A percentile compares a stretch with the other conserved stretches of the same genome.
Evolutionary conservation across 768 basidiomycete species (phyloP).

Genomic region (Suillus weaverae): DNA sequence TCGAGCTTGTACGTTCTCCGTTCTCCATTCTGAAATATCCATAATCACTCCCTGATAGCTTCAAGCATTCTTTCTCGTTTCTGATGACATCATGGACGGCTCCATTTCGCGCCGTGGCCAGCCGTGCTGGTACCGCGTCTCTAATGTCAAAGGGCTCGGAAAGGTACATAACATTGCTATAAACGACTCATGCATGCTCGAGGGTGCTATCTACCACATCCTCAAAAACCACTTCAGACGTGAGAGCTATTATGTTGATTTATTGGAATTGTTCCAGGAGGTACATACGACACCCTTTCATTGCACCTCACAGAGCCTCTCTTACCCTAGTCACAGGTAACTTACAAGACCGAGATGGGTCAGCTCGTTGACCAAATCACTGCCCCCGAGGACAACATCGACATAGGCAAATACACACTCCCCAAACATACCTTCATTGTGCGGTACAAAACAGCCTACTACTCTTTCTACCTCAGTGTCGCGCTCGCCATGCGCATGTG

Average conservation of each 20-base stretch:
- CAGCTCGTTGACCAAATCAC: constrained; percentile 96
- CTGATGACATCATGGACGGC: constrained; percentile 98
- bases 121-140: constrained; percentile 88
- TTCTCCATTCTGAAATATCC: neutral
- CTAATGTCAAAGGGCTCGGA: constrained; percentile 39
- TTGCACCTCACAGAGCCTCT: neutral
- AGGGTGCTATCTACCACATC: constrained; percentile 88
- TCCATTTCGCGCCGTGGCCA: constrained; percentile 92
- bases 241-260: constrained; percentile 81
- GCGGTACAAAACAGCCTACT: constrained; percentile 95
- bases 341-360: constrained; percentile 94
- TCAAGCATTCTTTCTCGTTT: constrained; percentile 96
- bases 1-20: constrained; percentile 75
- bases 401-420: constrained; percentile 85
- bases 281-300: constrained; percentile 28
- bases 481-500: constrained; percentile 88
- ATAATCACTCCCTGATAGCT: constrained; percentile 48
- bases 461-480: constrained; percentile 98
- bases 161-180: constrained; percentile 66
- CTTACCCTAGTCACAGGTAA: constrained; percentile 35
- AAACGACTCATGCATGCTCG: constrained; percentile 97
- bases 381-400: constrained; percentile 86
- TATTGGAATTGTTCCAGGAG: constrained; percentile 92
- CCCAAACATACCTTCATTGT: constrained; percentile 88
- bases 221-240: constrained; percentile 83